These are phyloP conservation scores for Myrica gale DNA, from an alignment of 306 rosid species.

Conservation along the genomic window DNA sequence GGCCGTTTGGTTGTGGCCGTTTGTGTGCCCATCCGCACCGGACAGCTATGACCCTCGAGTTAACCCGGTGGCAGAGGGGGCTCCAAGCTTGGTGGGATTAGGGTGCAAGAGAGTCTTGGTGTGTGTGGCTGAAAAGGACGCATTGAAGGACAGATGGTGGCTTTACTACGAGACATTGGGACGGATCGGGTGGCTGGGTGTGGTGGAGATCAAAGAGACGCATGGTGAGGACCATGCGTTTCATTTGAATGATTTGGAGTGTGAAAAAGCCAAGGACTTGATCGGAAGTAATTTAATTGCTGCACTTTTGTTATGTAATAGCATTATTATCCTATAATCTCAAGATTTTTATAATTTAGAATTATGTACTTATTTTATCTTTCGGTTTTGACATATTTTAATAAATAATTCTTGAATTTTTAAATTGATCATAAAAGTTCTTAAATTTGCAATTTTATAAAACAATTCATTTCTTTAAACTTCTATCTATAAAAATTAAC, in stretches of 20 bases:
- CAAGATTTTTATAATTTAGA: too few relatives aligned
- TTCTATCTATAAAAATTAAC: too few relatives aligned
- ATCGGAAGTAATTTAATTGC: slow-evolving; percentile 14
- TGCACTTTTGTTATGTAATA: background rate
- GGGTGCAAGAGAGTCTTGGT: slow-evolving; percentile 41
- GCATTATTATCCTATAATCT: too few relatives aligned
- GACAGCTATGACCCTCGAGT: slow-evolving; percentile 29
- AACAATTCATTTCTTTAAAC: too few relatives aligned
- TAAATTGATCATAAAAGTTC: too few relatives aligned
- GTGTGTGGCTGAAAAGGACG: slow-evolving; percentile 47
- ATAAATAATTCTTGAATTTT: too few relatives aligned
- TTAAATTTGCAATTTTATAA: too few relatives aligned
- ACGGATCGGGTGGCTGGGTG: slow-evolving; percentile 34
- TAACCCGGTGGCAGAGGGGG: slow-evolving; percentile 36
- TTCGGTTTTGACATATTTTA: too few relatives aligned
- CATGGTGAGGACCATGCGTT: too few relatives aligned
- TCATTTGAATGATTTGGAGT: slow-evolving; percentile 23
- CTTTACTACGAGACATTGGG: slow-evolving; percentile 32
- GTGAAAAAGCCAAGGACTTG: slow-evolving; percentile 26
- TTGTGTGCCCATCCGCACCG: slow-evolving; percentile 27
- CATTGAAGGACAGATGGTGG: slow-evolving; percentile 36
- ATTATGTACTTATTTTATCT: too few relatives aligned
- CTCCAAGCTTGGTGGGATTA: slow-evolving; percentile 35
- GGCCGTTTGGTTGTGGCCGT: too few relatives aligned
- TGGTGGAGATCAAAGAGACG: slow-evolving; percentile 36